Evolutionary conservation across 352 stramenopile species (phyloP), one percentile per base, ranked within the genome.

Genomic region (Pythium brassicae): DNA sequence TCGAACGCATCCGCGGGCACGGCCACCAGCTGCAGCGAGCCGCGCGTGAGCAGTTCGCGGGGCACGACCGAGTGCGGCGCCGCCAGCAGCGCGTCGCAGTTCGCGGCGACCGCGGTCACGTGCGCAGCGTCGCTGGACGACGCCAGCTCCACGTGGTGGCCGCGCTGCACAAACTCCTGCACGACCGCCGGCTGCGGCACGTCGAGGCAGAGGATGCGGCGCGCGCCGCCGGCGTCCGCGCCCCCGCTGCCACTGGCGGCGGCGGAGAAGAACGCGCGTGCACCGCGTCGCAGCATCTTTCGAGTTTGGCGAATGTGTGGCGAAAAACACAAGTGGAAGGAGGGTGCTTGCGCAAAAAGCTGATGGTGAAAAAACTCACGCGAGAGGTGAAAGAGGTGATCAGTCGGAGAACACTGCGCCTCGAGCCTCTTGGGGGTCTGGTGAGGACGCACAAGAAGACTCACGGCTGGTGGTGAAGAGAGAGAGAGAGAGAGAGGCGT

Each of bases 131-230:
- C 70, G 15, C 66, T 64, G 19, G 66, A 72, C 17, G 61, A 56
- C 8, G 65, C 57, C 46, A 87, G 72, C 51, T 87, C 78, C 49
- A 91, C 81, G 3, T 51, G 27, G 61, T 89, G 75, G 57, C 81
- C 81, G 55, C 81, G 78, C 59, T 89, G 78, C 29, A 89, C 75
- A 42, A 92, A 74, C 61, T 87, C 72, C 46, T 86, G 77, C 5
- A 87, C 74, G 53, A 74, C 85, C 55, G 74, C 68, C 10, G 70
- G 59, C 45, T 70, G 60, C 25, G 76, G 76, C 4, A 87, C 66
- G 48, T 86, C 75, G 17, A 91, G 71, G 26, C 76, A 91, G 23
- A 91, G 64, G 47, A 91, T 79, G 45, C 80, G 80, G 42, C 64
- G 40, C 7, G 40, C 19, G 40, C n/a, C 40, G 40, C 19, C n/a